Conservation (phyloP, 2,329 filamentous ascomycete species). For the Mariannaea elegans region DNA sequence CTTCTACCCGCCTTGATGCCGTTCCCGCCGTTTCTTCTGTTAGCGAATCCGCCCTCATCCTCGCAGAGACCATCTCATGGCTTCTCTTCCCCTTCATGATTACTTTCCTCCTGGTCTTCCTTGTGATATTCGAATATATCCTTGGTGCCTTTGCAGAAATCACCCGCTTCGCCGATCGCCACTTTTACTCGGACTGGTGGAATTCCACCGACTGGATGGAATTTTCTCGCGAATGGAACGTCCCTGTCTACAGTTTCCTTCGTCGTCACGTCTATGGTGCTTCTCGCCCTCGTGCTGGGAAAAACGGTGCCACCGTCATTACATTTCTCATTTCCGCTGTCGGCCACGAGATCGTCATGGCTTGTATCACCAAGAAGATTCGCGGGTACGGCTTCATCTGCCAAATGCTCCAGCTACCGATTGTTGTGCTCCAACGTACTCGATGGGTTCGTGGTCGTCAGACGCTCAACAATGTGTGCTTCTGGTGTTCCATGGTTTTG, state of each 20-base stretch:
- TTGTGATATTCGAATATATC: conserved; percentile 98
- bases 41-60: conserved; percentile 77
- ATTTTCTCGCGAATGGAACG: conserved; percentile 96
- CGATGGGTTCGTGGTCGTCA: conserved; percentile 77
- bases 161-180: conserved; percentile 89
- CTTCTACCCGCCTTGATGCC: conserved; percentile 61
- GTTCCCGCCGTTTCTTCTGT: conserved; percentile 49
- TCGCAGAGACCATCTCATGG: conserved; percentile 89
- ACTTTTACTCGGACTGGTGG: conserved; percentile 88
- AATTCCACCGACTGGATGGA: conserved; percentile 91
- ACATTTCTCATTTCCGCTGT: conserved; percentile 91
- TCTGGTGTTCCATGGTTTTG: conserved; percentile 92
- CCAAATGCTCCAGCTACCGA: conserved; percentile 97
- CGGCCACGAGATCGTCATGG: conserved; percentile 96
- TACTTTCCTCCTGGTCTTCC: conserved; percentile 92
- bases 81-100: conserved; percentile 98
- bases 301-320: conserved; percentile 80
- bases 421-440: conserved; percentile 89
- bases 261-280: conserved; percentile 93
- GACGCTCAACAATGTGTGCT: conserved; percentile 87
- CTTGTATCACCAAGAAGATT: conserved; percentile 96
- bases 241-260: conserved; percentile 96
- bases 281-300: conserved; percentile 78
- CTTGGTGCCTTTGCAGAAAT: conserved; percentile 95
- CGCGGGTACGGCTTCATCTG: conserved; percentile 92